Evolutionary conservation across 306 rosid species (phyloP), one percentile per base, ranked within the genome.

Genomic region (Hippophae gyantsensis): DNA sequence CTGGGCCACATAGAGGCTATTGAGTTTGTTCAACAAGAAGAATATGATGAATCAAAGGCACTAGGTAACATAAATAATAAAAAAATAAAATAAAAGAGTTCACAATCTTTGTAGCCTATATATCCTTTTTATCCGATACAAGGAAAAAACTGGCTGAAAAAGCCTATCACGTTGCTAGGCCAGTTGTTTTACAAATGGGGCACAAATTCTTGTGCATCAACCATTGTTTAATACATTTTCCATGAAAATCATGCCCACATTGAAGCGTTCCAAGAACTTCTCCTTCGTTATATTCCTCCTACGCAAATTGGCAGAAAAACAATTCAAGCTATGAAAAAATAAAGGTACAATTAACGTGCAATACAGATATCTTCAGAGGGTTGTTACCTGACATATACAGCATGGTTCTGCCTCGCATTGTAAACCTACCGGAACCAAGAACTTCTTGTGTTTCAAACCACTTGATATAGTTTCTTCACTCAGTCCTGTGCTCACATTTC

Each of bases 171-270:
- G 80, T 70, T 63, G 78, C 74, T 79, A 93, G 61, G 53, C 90
- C 99, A 1, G 94, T 80, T 54, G 88, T 84, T 85, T 93, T 93
- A 67, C 99, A 93, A 72, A 93, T 80, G 57, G 99, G 99, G 48
- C 99, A 93, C 66, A 88, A 53, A 74, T 93, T 93, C 94, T 88
- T 93, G 46, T 77, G 90, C 71, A 66, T 79, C 74, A 93, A 62
- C 99, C 99, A 93, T 69, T 80, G 85, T 78, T 84, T 86, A 43
- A 93, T 77, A 74, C 99, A 93, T 13, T 62, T 52, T 0, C 60
- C 54, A 67, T 93, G 99, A 72, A 74, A 88, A 72, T 80, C 88
- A 47, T 93, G 99, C 54, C 99, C 97, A 14, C 99, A 93, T 60
- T 84, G 85, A 47, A 93, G 84, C 10, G 53, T 78, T 62, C 99